A percentile compares a stretch with the other conserved stretches of the same genome.
phyloP scores from a whole-genome alignment of 352 stramenopile genomes.

The Thalassiosira ordinaria region DNA sequence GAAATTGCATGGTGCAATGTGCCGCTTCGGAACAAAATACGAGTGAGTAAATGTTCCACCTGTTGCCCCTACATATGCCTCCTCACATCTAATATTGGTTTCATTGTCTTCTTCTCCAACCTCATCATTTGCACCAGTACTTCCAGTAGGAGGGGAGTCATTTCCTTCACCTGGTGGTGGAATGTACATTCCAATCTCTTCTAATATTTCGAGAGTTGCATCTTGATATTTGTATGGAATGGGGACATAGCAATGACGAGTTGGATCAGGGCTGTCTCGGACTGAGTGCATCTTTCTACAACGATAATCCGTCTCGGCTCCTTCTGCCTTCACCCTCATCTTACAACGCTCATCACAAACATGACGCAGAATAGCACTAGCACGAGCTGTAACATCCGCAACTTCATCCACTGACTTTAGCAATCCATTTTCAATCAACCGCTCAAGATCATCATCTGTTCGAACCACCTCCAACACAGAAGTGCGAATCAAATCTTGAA shows the following conservation, averaged over 20 bases:
- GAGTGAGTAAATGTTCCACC: not conserved
- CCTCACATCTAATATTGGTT: not conserved
- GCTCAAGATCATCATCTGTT: constrained; percentile 15
- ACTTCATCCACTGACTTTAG: constrained; percentile 1
- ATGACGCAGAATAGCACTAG: not conserved
- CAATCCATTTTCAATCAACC: constrained; percentile 27
- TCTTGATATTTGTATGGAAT: constrained; percentile 1
- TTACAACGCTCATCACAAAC: constrained; percentile 20
- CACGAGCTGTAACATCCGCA: not conserved
- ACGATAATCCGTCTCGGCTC: not conserved
- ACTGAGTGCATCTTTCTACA: constrained; percentile 30
- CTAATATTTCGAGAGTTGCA: constrained; percentile 21
- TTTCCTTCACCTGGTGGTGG: constrained; percentile 9
- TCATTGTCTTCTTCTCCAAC: constrained; percentile 3
- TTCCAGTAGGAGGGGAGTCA: not conserved
- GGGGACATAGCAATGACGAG: constrained; percentile 4
- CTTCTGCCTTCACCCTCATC: constrained; percentile 2
- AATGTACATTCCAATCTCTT: constrained; percentile 33
- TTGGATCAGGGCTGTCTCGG: constrained; percentile 20
- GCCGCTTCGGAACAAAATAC: constrained; percentile 26
- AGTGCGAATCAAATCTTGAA: constrained; percentile 24
- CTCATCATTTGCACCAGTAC: not conserved
- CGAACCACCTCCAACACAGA: constrained; percentile 15
- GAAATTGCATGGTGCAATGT: constrained; percentile 34
- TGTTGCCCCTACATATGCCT: not conserved